Conservation (phyloP, 371 early-diverging fungal genomes). For the Mucor indicus region DNA sequence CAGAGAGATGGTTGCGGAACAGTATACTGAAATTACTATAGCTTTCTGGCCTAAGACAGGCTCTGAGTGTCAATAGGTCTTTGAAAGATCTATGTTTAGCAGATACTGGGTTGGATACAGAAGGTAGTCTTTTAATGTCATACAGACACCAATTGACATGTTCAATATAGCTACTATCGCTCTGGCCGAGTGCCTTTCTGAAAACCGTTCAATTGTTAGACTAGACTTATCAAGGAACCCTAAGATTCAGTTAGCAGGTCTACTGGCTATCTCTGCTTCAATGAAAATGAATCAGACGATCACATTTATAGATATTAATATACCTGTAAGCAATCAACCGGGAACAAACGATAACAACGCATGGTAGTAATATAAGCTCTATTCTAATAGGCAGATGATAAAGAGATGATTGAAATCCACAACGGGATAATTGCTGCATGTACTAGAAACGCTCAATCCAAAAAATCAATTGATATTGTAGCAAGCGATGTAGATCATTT, state of each 20-base stretch:
- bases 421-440: constrained; percentile 69
- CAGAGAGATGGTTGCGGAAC: too few species aligned
- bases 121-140: constrained; percentile 31
- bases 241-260: constrained; percentile 70
- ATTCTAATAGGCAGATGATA: constrained; percentile 52
- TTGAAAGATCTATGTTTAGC: constrained; percentile 64
- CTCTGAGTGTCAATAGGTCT: constrained; percentile 61
- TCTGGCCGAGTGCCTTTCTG: constrained; percentile 78
- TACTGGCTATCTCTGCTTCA: constrained; percentile 74
- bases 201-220: constrained; percentile 60
- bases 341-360: not conserved
- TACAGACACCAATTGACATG: not conserved
- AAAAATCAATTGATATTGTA: not conserved
- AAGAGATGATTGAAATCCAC: constrained; percentile 63
- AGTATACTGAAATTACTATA: too few species aligned
- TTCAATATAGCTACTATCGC: constrained; percentile 56
- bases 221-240: constrained; percentile 77
- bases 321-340: constrained; percentile 42
- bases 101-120: constrained; percentile 57
- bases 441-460: constrained; percentile 62
- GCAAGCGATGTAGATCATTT: not conserved
- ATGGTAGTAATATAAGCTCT: not conserved
- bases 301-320: constrained; percentile 69
- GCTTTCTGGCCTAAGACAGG: constrained; percentile 58
- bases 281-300: constrained; percentile 71